phyloP scores from a whole-genome alignment of 164 flowering plant genomes.

The Protea cynaroides region DNA sequence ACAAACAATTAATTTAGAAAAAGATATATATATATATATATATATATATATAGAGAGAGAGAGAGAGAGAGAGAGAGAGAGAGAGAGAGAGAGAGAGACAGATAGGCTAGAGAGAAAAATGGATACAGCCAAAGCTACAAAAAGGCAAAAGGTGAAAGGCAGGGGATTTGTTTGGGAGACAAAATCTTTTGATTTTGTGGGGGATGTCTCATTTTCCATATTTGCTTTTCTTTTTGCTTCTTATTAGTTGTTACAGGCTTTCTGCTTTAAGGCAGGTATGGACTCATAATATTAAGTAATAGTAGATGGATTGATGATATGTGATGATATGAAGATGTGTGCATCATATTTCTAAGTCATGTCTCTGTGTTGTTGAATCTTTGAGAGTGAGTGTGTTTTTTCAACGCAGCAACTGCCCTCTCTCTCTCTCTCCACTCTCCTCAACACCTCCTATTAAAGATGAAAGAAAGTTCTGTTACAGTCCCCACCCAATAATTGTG shows the following conservation, averaged over 20 bases:
- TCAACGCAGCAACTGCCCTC: neutral
- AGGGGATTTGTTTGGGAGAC: slow-evolving; percentile 4
- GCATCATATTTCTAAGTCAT: no score
- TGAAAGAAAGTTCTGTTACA: neutral
- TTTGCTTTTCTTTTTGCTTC: neutral
- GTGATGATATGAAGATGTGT: no score
- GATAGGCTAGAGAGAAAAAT: no score
- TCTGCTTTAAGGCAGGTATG: neutral
- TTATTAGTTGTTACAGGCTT: neutral
- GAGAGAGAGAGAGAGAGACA: neutral
- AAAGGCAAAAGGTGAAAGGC: slow-evolving; percentile 2
- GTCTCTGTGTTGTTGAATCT: no score
- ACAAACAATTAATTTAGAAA: neutral
- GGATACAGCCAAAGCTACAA: neutral
- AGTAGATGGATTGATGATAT: no score
- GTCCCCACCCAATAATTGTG: slow-evolving; percentile 22
- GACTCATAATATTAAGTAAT: no score
- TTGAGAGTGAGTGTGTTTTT: neutral
- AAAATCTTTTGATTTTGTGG: slow-evolving; percentile 5
- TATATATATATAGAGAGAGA: no score
- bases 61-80: neutral
- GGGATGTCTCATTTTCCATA: neutral
- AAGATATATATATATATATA: no score
- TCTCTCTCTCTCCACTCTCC: neutral
- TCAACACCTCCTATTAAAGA: neutral